Conservation (phyloP, 176 grass and related monocot genomes). For the Musa acuminata region DNA sequence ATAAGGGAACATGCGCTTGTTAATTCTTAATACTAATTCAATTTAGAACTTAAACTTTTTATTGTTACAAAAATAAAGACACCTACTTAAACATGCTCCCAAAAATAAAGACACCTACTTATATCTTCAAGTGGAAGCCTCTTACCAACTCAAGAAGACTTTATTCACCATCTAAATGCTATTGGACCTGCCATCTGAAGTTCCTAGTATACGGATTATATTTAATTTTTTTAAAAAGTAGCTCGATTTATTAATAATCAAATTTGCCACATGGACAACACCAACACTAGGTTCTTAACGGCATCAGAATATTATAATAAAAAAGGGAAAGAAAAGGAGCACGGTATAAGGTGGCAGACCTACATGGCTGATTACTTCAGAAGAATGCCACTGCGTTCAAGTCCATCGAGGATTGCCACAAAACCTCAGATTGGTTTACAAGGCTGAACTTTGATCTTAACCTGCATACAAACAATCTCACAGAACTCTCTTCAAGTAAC, state of each 20-base stretch:
- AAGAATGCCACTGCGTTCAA: not conserved
- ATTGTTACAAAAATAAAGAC: too few species aligned
- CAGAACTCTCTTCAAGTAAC: not conserved
- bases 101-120: too few species aligned
- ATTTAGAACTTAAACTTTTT: too few species aligned
- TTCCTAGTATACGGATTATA: too few species aligned
- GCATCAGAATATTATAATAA: not conserved
- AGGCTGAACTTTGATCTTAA: not conserved
- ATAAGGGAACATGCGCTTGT: too few species aligned
- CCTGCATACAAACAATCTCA: not conserved
- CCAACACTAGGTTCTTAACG: not conserved
- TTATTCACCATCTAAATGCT: too few species aligned
- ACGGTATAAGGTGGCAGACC: constrained; percentile 5
- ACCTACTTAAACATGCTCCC: too few species aligned
- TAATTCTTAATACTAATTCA: too few species aligned
- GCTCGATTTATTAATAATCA: not conserved
- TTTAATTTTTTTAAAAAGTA: not conserved
- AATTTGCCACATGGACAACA: not conserved
- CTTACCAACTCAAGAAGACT: too few species aligned
- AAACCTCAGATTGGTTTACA: not conserved
- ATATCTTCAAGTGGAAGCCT: too few species aligned
- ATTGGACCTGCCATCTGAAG: too few species aligned
- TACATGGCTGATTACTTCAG: not conserved
- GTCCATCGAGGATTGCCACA: not conserved
- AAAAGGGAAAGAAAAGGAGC: not conserved